Percentiles rank a stretch among this genome's conserved stretches.
Conservation (phyloP, 176 grass and related monocot genomes). For the Cenchrus americanus region DNA sequence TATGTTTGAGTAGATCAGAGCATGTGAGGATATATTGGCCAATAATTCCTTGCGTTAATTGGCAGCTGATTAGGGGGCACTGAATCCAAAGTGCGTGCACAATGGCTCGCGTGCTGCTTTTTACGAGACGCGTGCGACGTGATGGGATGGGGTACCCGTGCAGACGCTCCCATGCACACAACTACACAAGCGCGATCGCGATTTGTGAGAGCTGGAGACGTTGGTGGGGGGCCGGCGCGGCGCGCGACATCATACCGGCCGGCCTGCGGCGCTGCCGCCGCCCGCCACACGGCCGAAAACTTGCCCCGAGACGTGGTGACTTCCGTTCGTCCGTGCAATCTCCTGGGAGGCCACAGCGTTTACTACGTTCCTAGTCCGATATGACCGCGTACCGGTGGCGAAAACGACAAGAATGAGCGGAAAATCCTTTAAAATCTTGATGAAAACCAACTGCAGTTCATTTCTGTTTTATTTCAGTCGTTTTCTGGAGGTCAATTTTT, state of each 20-base stretch:
- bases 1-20: not conserved
- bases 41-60: not conserved
- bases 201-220: not conserved
- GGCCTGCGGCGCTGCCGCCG: not conserved
- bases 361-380: too few species aligned
- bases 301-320: not conserved
- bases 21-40: not conserved
- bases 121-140: constrained; percentile 3
- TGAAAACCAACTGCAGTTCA: too few species aligned
- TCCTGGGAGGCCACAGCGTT: not conserved
- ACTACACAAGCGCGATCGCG: not conserved
- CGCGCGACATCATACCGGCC: not conserved
- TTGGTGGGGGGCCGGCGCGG: not conserved
- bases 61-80: constrained; percentile 1
- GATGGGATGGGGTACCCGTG: constrained; percentile 8
- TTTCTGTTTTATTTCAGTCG: not conserved
- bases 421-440: too few species aligned
- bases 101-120: not conserved
- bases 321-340: not conserved
- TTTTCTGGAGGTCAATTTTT: not conserved
- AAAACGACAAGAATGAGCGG: not conserved
- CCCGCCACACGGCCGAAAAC: not conserved
- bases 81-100: constrained; percentile 12
- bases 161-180: not conserved
- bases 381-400: not conserved